Conservation (phyloP, 2,329 filamentous ascomycete species). For the Pseudogymnoascus sp. region DNA sequence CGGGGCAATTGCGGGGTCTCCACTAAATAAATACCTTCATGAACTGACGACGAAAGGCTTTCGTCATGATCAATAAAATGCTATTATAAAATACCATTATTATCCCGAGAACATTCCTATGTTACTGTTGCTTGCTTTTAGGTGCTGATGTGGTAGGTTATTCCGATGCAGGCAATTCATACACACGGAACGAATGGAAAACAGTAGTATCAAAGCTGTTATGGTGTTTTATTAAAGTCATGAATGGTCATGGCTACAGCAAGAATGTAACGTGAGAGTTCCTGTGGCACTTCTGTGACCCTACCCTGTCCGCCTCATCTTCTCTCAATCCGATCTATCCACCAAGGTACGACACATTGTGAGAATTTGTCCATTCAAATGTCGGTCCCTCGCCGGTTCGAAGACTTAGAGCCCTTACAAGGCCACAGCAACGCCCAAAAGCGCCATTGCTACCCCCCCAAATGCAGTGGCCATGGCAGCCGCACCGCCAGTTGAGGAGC, state of each 20-base stretch:
- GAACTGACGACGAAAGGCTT: neutral
- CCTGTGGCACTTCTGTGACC: neutral
- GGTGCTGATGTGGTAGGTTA: neutral
- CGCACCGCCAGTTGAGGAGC: neutral
- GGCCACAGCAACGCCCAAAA: constrained; percentile 3
- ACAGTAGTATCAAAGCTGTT: neutral
- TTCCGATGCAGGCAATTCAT: neutral
- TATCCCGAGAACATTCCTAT: neutral
- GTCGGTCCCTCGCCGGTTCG: neutral
- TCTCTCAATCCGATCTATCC: neutral
- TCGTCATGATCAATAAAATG: neutral
- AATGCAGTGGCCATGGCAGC: constrained; percentile 6
- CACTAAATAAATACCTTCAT: neutral
- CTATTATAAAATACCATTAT: neutral
- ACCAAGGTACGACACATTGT: neutral
- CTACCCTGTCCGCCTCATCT: neutral
- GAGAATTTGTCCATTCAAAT: neutral
- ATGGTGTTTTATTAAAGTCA: constrained; percentile 5
- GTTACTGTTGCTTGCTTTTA: neutral
- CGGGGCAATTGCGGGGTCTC: constrained; percentile 4
- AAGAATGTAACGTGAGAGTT: neutral
- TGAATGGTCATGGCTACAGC: neutral
- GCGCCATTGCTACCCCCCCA: neutral
- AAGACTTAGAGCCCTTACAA: neutral
- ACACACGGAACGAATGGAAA: neutral